Evolutionary conservation across 78 protist species (phyloP), one percentile per base, ranked within the genome.

Genomic region (Dictyostelium firmibasis): DNA sequence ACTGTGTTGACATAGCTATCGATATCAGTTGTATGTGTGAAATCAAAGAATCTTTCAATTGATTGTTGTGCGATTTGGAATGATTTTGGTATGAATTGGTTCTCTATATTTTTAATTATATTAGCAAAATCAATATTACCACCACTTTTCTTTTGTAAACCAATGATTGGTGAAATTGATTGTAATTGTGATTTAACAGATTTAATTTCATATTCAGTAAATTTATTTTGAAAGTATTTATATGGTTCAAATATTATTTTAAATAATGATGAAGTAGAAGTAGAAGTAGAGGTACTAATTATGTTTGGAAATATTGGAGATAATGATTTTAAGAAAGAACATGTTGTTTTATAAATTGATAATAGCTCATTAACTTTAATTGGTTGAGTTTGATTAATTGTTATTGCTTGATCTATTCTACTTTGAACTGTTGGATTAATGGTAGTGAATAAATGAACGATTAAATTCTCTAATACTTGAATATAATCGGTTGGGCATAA

Each of bases 191-290:
- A 60, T 64, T 77, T 86, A 16, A 88, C 50, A 3, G 47, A 43
- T 43, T 76, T 88, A 9, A 38, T 23, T 81, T 89, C 94, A 69
- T 75, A 79, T n/a, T 78, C 87, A 64, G 70, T 35, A 57, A 81
- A 89, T 70, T 69, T 89, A 20, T 43, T 69, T 70, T 89, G 94
- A 35, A 89, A 89, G 14, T 36, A n/a, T 69, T 47, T 89, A 69
- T 62, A 89, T 81, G 94, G 94, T 44, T 89, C 94, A 23, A 89
- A 50, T 8, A 89, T 69, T 7, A 79, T 25, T 69, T 79, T 81
- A 33, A 57, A 82, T 57, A 57, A 35, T 44, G 8, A 74, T 31
- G 20, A 0, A 20, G 38, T 14, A 11, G 38, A 27, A 27, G 23
- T 13, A 1, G 38, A 11, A 25, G 0, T 10, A 9, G 11, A 3